phyloP scores from a whole-genome alignment of 352 stramenopile species.

The Phytophthora litchii region DNA sequence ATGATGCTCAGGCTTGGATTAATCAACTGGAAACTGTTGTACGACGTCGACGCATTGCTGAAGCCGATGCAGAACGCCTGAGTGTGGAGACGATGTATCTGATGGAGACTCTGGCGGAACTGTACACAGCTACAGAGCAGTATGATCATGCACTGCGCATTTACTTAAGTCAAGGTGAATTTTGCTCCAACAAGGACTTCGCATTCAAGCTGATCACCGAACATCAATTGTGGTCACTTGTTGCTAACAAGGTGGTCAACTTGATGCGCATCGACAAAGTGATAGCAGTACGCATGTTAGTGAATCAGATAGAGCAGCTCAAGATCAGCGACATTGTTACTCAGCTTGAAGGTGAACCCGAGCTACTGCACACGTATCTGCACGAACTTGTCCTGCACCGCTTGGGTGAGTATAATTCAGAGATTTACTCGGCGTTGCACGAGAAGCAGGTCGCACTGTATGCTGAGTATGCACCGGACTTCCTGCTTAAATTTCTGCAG shows the following conservation, averaged over 20 bases:
- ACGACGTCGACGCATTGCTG: constrained; percentile 69
- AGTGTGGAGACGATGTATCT: constrained; percentile 85
- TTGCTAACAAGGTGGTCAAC: constrained; percentile 80
- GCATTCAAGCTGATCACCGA: constrained; percentile 86
- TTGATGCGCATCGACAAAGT: constrained; percentile 80
- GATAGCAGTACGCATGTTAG: constrained; percentile 76
- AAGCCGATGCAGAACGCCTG: constrained; percentile 56
- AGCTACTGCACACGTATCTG: constrained; percentile 76
- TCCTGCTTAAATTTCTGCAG: constrained; percentile 79
- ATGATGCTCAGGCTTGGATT: constrained; percentile 83
- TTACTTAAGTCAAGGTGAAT: constrained; percentile 84
- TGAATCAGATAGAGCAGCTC: constrained; percentile 81
- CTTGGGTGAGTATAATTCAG: constrained; percentile 78
- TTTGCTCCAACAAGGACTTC: constrained; percentile 87
- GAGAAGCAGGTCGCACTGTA: constrained; percentile 81
- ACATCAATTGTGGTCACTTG: constrained; percentile 79
- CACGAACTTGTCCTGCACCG: constrained; percentile 79
- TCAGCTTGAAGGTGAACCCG: constrained; percentile 65
- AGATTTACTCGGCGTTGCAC: constrained; percentile 74
- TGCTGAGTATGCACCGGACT: constrained; percentile 62
- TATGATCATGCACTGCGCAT: constrained; percentile 85
- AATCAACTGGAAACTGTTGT: constrained; percentile 82
- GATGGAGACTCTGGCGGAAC: constrained; percentile 80
- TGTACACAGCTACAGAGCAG: constrained; percentile 84
- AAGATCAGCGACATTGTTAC: constrained; percentile 79